Conservation (phyloP, 1,284 basidiomycete species). For the Malassezia obtusa region DNA sequence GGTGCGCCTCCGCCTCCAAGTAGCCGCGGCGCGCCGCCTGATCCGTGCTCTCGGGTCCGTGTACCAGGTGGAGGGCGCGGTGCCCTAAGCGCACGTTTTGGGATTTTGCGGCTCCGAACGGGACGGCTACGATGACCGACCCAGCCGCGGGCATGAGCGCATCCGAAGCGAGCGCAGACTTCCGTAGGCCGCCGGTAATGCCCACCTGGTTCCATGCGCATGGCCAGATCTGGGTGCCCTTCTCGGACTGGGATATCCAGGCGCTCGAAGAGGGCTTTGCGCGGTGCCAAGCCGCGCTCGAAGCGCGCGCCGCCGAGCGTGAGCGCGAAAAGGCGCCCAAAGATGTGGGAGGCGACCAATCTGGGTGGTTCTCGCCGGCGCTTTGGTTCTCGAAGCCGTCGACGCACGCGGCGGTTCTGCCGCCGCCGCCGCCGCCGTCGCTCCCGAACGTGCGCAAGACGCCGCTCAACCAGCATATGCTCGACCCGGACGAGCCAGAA, state of each 20-base stretch:
- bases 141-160: not conserved
- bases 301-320: not conserved
- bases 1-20: slow-evolving; percentile 15
- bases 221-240: slow-evolving; percentile 33
- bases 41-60: too few relatives aligned
- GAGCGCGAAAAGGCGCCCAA: not conserved
- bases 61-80: not conserved
- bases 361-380: not conserved
- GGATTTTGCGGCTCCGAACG: too few relatives aligned
- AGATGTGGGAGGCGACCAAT: not conserved
- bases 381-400: slow-evolving; percentile 1
- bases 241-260: slow-evolving; percentile 29
- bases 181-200: not conserved
- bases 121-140: not conserved
- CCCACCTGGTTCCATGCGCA: slow-evolving; percentile 38
- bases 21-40: not conserved
- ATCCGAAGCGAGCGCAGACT: not conserved
- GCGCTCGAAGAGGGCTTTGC: slow-evolving; percentile 30
- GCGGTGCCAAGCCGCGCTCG: not conserved
- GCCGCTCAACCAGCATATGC: slow-evolving; percentile 12
- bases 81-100: too few relatives aligned
- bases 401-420: not conserved
- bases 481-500: slow-evolving; percentile 39
- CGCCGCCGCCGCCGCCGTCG: slow-evolving; percentile 6
- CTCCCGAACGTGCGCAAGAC: slow-evolving; percentile 9